A percentile compares a stretch with the other conserved stretches of the same genome.
Evolutionary conservation across 306 rosid genomes (phyloP).

Genomic region (Elaeagnus macrophylla): DNA sequence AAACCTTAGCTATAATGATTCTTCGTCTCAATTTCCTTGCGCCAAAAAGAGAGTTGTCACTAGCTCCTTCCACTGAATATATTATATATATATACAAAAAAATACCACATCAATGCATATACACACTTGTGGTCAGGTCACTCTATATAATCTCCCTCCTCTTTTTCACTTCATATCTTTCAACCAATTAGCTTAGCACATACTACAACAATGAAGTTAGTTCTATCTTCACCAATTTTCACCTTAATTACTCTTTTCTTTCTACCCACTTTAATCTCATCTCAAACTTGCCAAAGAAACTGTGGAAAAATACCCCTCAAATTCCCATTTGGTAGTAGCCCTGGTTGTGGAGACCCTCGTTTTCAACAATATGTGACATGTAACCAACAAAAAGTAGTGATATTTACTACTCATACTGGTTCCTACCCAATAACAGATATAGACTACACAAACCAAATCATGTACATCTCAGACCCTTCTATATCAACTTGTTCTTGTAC

Average conservation of each 20-base stretch:
- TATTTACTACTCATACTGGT: constrained; percentile 68
- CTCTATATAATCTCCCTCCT: not conserved
- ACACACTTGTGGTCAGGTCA: no score
- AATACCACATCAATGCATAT: no score
- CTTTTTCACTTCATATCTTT: not conserved
- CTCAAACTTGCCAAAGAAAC: constrained; percentile 59
- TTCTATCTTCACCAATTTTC: constrained; percentile 6
- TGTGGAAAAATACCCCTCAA: constrained; percentile 49
- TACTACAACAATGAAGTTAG: constrained; percentile 20
- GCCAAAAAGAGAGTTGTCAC: no score
- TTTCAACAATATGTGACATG: constrained; percentile 56
- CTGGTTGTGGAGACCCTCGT: constrained; percentile 64
- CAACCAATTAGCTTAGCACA: no score
- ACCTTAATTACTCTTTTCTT: constrained; percentile 22
- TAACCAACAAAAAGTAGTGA: constrained; percentile 34
- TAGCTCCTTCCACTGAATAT: no score
- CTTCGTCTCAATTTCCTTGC: no score
- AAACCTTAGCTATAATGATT: no score
- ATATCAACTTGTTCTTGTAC: constrained; percentile 75
- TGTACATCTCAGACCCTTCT: constrained; percentile 70
- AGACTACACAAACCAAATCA: constrained; percentile 49
- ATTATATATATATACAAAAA: no score
- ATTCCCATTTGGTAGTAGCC: constrained; percentile 64
- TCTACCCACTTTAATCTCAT: constrained; percentile 12
- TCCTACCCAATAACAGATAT: constrained; percentile 54